Evolutionary conservation across 768 basidiomycete genomes (phyloP).

Genomic region (Tulasnella sp.): DNA sequence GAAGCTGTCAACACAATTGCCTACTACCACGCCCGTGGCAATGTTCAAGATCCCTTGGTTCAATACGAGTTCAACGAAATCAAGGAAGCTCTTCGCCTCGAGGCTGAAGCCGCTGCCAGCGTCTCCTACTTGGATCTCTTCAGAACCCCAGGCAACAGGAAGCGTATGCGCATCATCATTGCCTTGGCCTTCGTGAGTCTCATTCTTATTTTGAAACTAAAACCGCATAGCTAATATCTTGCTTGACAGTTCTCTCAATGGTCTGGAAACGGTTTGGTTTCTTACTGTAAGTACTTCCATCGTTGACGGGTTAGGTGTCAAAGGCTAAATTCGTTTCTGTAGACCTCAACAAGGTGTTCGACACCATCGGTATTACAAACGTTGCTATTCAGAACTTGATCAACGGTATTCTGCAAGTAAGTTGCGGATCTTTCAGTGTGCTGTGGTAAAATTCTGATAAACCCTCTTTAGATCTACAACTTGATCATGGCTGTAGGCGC

Average conservation of each 20-base stretch:
- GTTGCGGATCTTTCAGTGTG: no score
- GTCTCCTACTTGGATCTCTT: constrained; percentile 61
- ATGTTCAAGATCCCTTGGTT: constrained; percentile 28
- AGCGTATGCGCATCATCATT: constrained; percentile 58
- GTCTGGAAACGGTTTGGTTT: constrained; percentile 60
- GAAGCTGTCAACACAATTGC: constrained; percentile 60
- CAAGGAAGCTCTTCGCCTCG: constrained; percentile 49
- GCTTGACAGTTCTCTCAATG: constrained; percentile 33
- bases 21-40: constrained; percentile 71
- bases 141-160: constrained; percentile 54
- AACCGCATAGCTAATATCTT: neutral
- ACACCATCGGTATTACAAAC: constrained; percentile 25
- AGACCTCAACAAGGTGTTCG: constrained; percentile 64
- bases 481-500: constrained; percentile 47
- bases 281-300: constrained; percentile 34
- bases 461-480: constrained; percentile 49
- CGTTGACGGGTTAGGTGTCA: neutral
- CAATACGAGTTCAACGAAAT: constrained; percentile 66
- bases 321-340: constrained; percentile 27
- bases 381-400: constrained; percentile 49
- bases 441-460: neutral
- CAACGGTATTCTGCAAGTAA: constrained; percentile 60
- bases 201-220: no score
- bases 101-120: constrained; percentile 42
- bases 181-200: constrained; percentile 14